Percentiles rank a stretch among this genome's conserved stretches.
Evolutionary conservation across 2,329 filamentous ascomycete genomes (phyloP).

Genomic region (Sarocladium strictum): DNA sequence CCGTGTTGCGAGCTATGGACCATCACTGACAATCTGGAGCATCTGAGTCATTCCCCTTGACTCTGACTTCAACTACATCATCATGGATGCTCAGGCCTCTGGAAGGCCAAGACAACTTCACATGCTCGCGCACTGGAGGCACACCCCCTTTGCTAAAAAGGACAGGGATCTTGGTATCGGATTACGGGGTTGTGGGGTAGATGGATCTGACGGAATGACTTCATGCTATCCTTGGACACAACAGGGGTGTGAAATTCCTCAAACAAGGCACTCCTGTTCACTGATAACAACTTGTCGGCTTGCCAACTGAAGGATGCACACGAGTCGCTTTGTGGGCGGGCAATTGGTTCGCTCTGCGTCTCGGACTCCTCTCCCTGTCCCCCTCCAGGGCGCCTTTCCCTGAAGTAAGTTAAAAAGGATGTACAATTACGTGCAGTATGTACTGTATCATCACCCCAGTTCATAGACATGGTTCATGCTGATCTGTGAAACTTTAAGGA

Average conservation of each 20-base stretch:
- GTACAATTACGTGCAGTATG: too few species aligned
- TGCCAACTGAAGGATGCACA: neutral
- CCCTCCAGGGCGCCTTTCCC: neutral
- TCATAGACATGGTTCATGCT: neutral
- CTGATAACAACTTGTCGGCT: neutral
- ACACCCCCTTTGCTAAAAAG: neutral
- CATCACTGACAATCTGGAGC: neutral
- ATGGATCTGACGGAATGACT: constrained; percentile 5
- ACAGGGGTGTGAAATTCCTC: constrained; percentile 1
- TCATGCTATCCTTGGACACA: neutral
- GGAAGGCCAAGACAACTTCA: neutral
- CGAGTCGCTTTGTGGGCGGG: neutral
- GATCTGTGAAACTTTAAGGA: too few species aligned
- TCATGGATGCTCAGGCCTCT: neutral
- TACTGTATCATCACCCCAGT: neutral
- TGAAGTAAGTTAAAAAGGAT: neutral
- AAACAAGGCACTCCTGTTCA: constrained; percentile 1
- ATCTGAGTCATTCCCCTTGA: neutral
- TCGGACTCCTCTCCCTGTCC: neutral
- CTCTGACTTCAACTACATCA: neutral
- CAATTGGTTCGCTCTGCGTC: neutral
- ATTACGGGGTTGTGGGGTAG: constrained; percentile 9
- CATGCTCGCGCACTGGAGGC: neutral
- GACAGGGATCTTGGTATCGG: constrained; percentile 4
- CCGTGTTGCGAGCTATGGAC: neutral